These are phyloP conservation scores for Picea sitchensis DNA, from an alignment of 75 land plant genomes.

Conservation along the genomic window DNA sequence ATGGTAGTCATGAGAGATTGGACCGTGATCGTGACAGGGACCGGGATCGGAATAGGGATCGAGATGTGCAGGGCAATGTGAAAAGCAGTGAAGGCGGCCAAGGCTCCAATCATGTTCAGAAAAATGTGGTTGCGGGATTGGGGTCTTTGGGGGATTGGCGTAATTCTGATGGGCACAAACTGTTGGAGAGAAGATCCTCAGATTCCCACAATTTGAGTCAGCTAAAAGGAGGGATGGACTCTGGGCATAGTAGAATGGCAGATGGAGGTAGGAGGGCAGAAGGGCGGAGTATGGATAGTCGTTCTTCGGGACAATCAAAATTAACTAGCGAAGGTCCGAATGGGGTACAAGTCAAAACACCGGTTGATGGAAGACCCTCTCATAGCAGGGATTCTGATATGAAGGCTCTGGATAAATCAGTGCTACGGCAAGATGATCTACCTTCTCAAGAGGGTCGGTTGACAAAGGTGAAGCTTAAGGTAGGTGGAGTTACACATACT, in stretches of 20 bases:
- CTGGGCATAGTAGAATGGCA: background rate
- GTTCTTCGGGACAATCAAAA: background rate
- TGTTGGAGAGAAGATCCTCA: background rate
- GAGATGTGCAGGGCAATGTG: constrained; percentile 7
- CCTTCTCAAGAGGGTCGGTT: constrained; percentile 24
- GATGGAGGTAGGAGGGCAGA: background rate
- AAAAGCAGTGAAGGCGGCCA: background rate
- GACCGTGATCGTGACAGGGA: background rate
- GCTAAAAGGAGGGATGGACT: background rate
- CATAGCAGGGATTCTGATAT: background rate
- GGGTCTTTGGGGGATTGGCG: background rate
- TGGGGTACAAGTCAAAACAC: background rate
- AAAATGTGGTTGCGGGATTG: background rate
- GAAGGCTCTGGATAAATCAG: background rate
- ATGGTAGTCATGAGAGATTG: constrained; percentile 3
- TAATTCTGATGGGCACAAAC: background rate
- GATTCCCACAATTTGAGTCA: background rate
- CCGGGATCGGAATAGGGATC: background rate
- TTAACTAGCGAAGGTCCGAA: background rate
- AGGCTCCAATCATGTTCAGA: background rate
- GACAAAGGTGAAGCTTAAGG: constrained; percentile 71
- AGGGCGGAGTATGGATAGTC: background rate
- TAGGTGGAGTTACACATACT: constrained; percentile 75
- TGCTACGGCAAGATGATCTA: constrained; percentile 1
- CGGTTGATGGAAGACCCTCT: background rate